A percentile compares a stretch with the other conserved stretches of the same genome.
Conservation (phyloP, 2,329 filamentous ascomycete genomes). For the Juglanconis sp. region DNA sequence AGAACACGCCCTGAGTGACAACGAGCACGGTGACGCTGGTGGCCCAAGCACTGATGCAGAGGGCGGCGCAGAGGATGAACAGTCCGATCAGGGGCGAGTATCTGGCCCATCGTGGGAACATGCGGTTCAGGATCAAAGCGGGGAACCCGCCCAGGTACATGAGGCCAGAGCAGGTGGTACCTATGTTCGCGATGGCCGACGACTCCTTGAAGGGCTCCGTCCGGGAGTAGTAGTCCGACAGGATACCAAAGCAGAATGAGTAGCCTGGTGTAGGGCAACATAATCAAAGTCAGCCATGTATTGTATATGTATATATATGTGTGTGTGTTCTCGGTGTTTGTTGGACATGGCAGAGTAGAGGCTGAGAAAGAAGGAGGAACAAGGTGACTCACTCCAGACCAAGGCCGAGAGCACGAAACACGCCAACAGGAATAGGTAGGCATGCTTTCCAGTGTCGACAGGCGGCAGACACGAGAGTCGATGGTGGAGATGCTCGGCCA, state of each 20-base stretch:
- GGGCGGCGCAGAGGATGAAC: constrained; percentile 49
- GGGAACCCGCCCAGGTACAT: constrained; percentile 55
- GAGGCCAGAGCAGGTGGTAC: constrained; percentile 32
- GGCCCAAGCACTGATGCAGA: constrained; percentile 51
- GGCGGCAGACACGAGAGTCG: constrained; percentile 28
- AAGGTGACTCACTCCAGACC: constrained; percentile 44
- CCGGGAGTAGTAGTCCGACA: constrained; percentile 65
- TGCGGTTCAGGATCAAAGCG: constrained; percentile 42
- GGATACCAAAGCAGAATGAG: constrained; percentile 66
- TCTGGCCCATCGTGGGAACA: constrained; percentile 38
- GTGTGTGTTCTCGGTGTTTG: background rate
- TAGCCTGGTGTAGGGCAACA: constrained; percentile 47
- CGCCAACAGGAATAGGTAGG: constrained; percentile 44
- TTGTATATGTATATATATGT: too few species aligned
- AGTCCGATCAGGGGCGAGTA: constrained; percentile 44
- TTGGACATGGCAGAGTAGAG: background rate
- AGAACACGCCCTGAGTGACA: constrained; percentile 58
- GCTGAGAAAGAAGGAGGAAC: background rate
- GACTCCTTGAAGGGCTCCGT: constrained; percentile 55
- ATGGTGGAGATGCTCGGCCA: constrained; percentile 16
- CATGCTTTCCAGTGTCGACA: constrained; percentile 35
- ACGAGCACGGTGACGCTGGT: constrained; percentile 53
- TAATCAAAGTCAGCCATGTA: constrained; percentile 9
- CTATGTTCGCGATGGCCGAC: constrained; percentile 55
- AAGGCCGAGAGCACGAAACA: constrained; percentile 51